Evolutionary conservation across 1,284 basidiomycete genomes (phyloP), one percentile per base, ranked within the genome.

Genomic region (Melampsora occidentalis): DNA sequence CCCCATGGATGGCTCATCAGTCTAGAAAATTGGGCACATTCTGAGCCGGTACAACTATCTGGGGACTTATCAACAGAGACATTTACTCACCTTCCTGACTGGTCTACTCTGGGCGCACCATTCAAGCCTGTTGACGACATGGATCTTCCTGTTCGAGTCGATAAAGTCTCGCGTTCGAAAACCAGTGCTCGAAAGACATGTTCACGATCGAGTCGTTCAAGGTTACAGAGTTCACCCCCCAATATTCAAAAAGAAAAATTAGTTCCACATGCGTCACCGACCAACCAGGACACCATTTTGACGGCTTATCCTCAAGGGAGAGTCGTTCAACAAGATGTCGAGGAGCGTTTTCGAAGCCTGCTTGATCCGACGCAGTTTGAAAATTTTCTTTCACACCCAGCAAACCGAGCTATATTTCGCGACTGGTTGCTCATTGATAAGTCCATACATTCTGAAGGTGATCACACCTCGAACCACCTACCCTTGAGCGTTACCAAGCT

Each of bases 251-350:
- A 35, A 35, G 35, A 35, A 35, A 35, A 35, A 35, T 9, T 9
- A 9, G 35, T 35, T 35, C 4, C 35, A 9, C 35, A 4, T 35
- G 35, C 9, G 9, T 35, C 35, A 35, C 3, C 35, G 9, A 35
- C 35, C 3, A 35, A 9, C 35, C 35, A 35, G 35, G 9, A 35
- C 4, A 35, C 35, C 4, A 35, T 35, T 35, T 65, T 66, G 35
- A 73, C 71, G 28, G 64, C 71, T 61, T 73, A 73, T 59, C 71
- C 71, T 42, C 64, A 73, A 10, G 61, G 64, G 28, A 72, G 42
- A 22, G 35, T 51, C n/a, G 64, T 64, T 53, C 61, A 65, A 53
- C 35, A 53, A 42, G 70, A 72, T 25, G 39, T 72, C 59, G 64
- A 72, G 64, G 22, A 48, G 14, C 49, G 61, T 35, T 61, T 72